phyloP scores from a whole-genome alignment of 1,139 yeast genomes.

The Pichia kudriavzevii region DNA sequence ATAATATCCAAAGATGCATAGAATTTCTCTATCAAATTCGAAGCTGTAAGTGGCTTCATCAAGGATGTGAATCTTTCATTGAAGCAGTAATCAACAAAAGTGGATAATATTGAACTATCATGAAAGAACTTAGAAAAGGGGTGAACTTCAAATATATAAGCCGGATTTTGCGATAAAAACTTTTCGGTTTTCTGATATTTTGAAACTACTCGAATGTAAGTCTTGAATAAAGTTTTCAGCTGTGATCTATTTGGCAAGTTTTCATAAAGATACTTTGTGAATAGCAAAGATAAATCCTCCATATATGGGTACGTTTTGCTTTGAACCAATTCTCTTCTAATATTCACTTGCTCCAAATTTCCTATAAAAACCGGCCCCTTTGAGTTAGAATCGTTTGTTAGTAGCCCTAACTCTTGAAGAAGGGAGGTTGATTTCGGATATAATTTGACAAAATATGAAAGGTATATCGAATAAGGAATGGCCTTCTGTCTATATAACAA shows the following conservation, averaged over 20 bases:
- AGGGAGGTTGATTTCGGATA: slow-evolving; percentile 8
- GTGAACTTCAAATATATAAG: too few relatives aligned
- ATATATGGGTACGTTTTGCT: slow-evolving; percentile 5
- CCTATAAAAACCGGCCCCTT: neutral
- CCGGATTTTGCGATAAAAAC: too few relatives aligned
- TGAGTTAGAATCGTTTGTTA: neutral
- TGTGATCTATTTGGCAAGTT: slow-evolving; percentile 1
- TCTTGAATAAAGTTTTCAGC: slow-evolving; percentile 5
- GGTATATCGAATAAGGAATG: slow-evolving; percentile 5
- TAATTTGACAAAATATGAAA: slow-evolving; percentile 11
- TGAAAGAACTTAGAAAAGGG: slow-evolving; percentile 18
- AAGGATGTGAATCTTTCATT: slow-evolving; percentile 1
- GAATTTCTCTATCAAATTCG: slow-evolving; percentile 7
- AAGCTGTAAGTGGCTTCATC: slow-evolving; percentile 6
- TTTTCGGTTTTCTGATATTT: slow-evolving; percentile 3
- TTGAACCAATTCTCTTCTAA: slow-evolving; percentile 7
- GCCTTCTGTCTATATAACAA: slow-evolving; percentile 5
- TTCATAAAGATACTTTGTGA: slow-evolving; percentile 8
- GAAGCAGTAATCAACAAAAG: slow-evolving; percentile 14
- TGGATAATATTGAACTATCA: slow-evolving; percentile 16
- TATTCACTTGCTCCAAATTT: slow-evolving; percentile 10
- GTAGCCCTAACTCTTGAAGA: slow-evolving; percentile 5
- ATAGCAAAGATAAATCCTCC: slow-evolving; percentile 9
- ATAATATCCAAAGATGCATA: slow-evolving; percentile 2
- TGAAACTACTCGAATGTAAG: slow-evolving; percentile 2